These are phyloP conservation scores for Epithemia pelagica DNA, from an alignment of 108 stramenopile species.

Conservation along the genomic window DNA sequence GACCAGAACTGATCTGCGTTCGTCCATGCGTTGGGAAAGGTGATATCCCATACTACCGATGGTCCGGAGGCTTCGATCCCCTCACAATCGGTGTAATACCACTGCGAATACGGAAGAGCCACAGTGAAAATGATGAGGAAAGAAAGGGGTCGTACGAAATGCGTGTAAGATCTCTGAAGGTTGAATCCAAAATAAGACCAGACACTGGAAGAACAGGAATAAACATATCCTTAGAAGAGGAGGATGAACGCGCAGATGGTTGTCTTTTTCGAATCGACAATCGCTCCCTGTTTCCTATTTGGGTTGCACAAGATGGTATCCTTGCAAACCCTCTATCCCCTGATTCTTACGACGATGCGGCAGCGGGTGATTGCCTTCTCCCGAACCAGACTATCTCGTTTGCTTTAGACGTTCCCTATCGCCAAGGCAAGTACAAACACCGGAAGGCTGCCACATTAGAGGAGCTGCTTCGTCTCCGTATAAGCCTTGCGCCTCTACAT, in stretches of 20 bases:
- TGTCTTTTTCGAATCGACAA: constrained; percentile 69
- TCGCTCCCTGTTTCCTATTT: constrained; percentile 55
- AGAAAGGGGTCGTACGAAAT: constrained; percentile 2
- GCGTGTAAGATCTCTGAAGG: constrained; percentile 9
- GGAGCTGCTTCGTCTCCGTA: constrained; percentile 48
- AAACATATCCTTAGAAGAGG: constrained; percentile 52
- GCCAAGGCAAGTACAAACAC: constrained; percentile 59
- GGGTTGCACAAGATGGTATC: constrained; percentile 59
- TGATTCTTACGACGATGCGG: constrained; percentile 3
- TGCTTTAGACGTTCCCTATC: constrained; percentile 64
- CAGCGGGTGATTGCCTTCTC: constrained; percentile 37
- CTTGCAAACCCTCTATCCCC: constrained; percentile 36
- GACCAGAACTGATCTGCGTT: constrained; percentile 52
- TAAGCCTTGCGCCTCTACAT: constrained; percentile 56
- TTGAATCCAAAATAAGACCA: constrained; percentile 41
- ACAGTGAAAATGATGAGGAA: constrained; percentile 3
- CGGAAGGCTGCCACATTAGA: constrained; percentile 41
- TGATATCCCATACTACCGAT: constrained; percentile 22
- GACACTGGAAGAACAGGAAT: constrained; percentile 61
- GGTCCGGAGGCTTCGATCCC: constrained; percentile 74
- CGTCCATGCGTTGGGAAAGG: constrained; percentile 16
- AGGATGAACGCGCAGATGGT: constrained; percentile 45
- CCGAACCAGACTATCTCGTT: constrained; percentile 34
- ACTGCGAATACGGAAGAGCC: constrained; percentile 24
- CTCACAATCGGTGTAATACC: constrained; percentile 56